Conservation (phyloP, 768 basidiomycete species). For the Lentinula aciculospora region DNA sequence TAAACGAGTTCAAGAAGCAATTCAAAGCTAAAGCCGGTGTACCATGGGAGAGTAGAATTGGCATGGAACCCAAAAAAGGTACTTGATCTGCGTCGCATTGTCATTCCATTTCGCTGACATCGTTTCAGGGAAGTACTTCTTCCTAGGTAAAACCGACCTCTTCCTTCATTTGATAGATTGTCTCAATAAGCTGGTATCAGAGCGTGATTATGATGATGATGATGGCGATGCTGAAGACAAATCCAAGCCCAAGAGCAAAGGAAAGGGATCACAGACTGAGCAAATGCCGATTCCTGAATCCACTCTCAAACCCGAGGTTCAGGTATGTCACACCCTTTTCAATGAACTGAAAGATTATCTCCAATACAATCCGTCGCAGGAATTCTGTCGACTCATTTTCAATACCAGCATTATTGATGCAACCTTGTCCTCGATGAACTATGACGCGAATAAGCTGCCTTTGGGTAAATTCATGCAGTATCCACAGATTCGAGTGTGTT, state of each 20-base stretch:
- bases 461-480: constrained; percentile 31
- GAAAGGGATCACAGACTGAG: constrained; percentile 23
- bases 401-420: constrained; percentile 48
- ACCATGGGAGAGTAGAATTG: constrained; percentile 44
- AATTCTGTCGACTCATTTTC: constrained; percentile 47
- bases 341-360: background rate
- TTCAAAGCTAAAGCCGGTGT: constrained; percentile 49
- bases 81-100: background rate
- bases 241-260: constrained; percentile 14
- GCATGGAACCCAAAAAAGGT: constrained; percentile 50
- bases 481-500: background rate
- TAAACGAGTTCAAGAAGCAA: constrained; percentile 54
- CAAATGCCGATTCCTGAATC: constrained; percentile 40
- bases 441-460: constrained; percentile 60
- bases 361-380: constrained; percentile 18
- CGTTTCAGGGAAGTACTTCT: constrained; percentile 50
- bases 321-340: constrained; percentile 21
- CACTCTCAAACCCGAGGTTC: constrained; percentile 35
- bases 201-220: constrained; percentile 50
- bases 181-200: constrained; percentile 17
- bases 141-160: constrained; percentile 37
- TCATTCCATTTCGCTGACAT: background rate
- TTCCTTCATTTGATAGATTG: background rate
- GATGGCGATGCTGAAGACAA: constrained; percentile 27
- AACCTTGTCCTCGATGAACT: constrained; percentile 56